These are phyloP conservation scores for Skeletonema costatum DNA, from an alignment of 108 stramenopile species.

Conservation along the genomic window DNA sequence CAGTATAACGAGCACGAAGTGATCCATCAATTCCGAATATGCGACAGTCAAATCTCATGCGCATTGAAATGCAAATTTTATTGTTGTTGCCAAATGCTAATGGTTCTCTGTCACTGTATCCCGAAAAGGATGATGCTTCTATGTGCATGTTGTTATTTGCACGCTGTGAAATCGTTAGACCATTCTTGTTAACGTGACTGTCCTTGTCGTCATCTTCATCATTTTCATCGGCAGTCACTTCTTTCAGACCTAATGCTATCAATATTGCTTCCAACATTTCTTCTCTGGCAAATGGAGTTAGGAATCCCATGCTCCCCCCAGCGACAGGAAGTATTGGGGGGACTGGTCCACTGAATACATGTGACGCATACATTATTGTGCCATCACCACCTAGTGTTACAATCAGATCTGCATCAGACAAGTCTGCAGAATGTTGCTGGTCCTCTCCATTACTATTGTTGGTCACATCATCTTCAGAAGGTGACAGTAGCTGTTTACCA, in stretches of 20 bases:
- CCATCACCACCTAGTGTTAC: conserved; percentile 88
- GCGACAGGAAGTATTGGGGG: conserved; percentile 91
- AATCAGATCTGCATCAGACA: conserved; percentile 65
- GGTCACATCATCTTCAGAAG: neutral
- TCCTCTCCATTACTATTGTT: conserved; percentile 17
- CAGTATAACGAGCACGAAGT: conserved; percentile 73
- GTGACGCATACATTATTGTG: conserved; percentile 74
- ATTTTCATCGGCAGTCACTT: conserved; percentile 6
- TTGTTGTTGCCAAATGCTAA: conserved; percentile 70
- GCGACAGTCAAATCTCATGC: conserved; percentile 91
- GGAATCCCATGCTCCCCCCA: conserved; percentile 93
- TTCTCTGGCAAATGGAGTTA: conserved; percentile 86
- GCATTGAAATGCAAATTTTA: conserved; percentile 80
- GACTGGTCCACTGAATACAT: conserved; percentile 62
- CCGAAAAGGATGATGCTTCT: conserved; percentile 27
- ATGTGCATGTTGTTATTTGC: conserved; percentile 39
- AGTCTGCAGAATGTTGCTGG: conserved; percentile 30
- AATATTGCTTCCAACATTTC: conserved; percentile 80
- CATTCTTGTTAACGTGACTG: neutral
- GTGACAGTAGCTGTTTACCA: conserved; percentile 22
- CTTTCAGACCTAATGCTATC: conserved; percentile 65
- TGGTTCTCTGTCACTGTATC: conserved; percentile 36
- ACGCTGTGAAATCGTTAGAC: conserved; percentile 17
- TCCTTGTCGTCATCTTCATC: conserved; percentile 15
- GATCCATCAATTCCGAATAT: conserved; percentile 75